Evolutionary conservation across 371 early-diverging fungal species (phyloP).

Genomic region (Syncephalastrum racemosum): DNA sequence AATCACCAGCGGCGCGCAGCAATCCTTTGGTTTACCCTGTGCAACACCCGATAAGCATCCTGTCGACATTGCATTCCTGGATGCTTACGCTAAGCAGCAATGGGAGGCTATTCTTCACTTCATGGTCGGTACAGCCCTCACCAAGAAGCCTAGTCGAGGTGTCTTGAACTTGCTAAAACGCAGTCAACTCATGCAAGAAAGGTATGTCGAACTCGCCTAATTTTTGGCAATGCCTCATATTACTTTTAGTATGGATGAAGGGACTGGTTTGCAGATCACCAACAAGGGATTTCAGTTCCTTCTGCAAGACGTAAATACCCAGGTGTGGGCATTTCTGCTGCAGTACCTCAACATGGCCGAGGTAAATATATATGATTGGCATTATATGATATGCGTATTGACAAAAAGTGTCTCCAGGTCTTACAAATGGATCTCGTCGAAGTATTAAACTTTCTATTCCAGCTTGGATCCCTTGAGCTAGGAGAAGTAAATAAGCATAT

Average conservation of each 20-base stretch:
- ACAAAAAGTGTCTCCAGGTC: constrained; percentile 34
- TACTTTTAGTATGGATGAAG: constrained; percentile 7
- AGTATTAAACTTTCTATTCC: constrained; percentile 89
- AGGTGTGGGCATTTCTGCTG: constrained; percentile 93
- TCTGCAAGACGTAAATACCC: constrained; percentile 89
- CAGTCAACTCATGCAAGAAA: constrained; percentile 52
- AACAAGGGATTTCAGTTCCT: constrained; percentile 97
- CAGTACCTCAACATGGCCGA: constrained; percentile 91
- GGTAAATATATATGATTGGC: constrained; percentile 24
- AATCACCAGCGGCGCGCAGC: constrained; percentile 64
- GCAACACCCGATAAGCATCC: constrained; percentile 66
- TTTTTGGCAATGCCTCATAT: neutral
- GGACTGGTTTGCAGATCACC: constrained; percentile 66
- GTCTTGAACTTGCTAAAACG: constrained; percentile 75
- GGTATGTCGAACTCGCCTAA: neutral
- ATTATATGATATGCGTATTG: neutral
- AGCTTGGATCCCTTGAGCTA: constrained; percentile 85
- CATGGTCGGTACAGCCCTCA: constrained; percentile 88
- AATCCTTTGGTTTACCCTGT: constrained; percentile 80
- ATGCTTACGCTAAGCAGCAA: constrained; percentile 77
- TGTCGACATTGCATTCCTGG: constrained; percentile 71
- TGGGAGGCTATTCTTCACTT: constrained; percentile 95
- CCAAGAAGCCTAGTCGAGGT: constrained; percentile 67
- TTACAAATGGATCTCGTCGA: constrained; percentile 90
- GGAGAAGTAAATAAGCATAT: constrained; percentile 60